A percentile compares a stretch with the other conserved stretches of the same genome.
Conservation (phyloP, 305 asterid species). For the Fraxinus xanthoxyloides region DNA sequence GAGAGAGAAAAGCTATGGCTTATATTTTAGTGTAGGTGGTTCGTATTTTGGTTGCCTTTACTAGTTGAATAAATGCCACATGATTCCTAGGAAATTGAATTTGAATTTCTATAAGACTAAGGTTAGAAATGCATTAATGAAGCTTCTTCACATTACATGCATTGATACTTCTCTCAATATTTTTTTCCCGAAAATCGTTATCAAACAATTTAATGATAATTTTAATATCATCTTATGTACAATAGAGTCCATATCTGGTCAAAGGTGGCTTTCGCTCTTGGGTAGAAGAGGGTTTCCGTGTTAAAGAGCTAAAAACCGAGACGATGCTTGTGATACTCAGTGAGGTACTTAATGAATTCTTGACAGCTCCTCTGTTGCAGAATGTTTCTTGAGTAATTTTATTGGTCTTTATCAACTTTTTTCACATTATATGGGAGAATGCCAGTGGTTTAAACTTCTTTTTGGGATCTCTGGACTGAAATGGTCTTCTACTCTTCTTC, state of each 20-base stretch:
- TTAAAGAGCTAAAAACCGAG: constrained; percentile 81
- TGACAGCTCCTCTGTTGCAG: constrained; percentile 6
- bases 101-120: neutral
- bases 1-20: neutral
- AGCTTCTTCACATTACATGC: constrained; percentile 7
- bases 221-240: constrained; percentile 17
- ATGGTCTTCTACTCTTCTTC: neutral
- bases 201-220: neutral
- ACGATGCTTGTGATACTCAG: constrained; percentile 73
- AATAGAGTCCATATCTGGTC: constrained; percentile 75
- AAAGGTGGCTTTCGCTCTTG: constrained; percentile 92
- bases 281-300: constrained; percentile 70
- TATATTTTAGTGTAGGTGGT: neutral
- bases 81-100: constrained; percentile 10
- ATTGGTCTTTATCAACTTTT: neutral
- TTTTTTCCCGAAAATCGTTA: neutral
- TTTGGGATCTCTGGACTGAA: neutral
- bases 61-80: neutral
- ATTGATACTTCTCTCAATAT: neutral
- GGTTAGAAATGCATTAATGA: neutral
- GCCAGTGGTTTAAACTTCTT: neutral
- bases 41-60: constrained; percentile 7
- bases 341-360: constrained; percentile 46
- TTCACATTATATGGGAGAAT: neutral
- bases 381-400: neutral